Base-by-base conservation (phyloP, 371 early-diverging fungal species). In the Zychaea mexicana region DNA sequence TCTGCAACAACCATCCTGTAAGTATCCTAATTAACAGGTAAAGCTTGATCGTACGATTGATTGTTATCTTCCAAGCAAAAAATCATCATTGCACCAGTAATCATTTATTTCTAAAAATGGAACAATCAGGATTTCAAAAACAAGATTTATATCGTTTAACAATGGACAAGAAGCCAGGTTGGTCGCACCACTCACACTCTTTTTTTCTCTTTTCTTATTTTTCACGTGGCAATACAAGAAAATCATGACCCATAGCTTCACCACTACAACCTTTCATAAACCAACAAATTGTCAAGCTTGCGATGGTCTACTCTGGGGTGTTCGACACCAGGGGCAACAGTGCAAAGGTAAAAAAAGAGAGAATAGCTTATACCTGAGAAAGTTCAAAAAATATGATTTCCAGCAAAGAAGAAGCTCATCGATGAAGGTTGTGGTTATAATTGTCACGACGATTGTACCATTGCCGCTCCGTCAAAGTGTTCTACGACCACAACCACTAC, bases 271-370 rank as follows among this genome's bases (percentile, higher is more conserved):
- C 26, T 10, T 47, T 47, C 49, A 26, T 47, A 47, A 47, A 47
- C 49, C 49, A 7, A 47, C 49, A 3, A 24, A 47, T 26, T 47
- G 49, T 26, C 17, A 47, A 47, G 21, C 49, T 26, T 47, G 49
- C 24, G 49, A 47, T 47, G 49, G 49, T 21, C n/a, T 47, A 47
- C 49, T 47, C 49, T 47, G 49, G 49, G 49, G 49, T 24, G 49
- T 47, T 47, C 49, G 49, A 26, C 49, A 21, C 3, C 49, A 47
- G 24, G 49, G 49, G 3, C 49, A 21, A 47, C 49, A 26, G n/a
- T 47, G 49, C 12, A 19, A 47, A 47, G 49, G 49, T 47, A 47
- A 47, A 26, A 24, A n/a, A n/a, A n/a, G n/a, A n/a, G n/a, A n/a
- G n/a, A n/a, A n/a, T n/a, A n/a, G 38, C 38, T 15, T 15, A 36